Percentiles rank a stretch among this genome's conserved stretches.
phyloP scores from a whole-genome alignment of 2,329 filamentous ascomycete species.

The Myriosclerotinia scirpicola region DNA sequence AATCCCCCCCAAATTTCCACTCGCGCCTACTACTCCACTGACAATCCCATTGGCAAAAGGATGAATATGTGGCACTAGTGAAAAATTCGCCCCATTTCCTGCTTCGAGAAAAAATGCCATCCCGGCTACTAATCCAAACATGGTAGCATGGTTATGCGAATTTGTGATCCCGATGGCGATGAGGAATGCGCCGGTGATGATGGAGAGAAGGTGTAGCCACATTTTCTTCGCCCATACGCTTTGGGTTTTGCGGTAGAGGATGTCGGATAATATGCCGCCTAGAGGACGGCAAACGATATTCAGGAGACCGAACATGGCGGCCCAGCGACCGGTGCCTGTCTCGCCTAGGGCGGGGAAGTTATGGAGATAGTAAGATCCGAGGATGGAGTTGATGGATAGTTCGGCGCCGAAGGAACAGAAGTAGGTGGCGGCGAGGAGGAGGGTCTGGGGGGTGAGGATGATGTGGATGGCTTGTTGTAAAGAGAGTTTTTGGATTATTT shows the following conservation, averaged over 20 bases:
- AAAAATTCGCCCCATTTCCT: constrained; percentile 83
- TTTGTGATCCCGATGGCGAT: constrained; percentile 65
- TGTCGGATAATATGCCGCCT: constrained; percentile 58
- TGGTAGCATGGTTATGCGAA: constrained; percentile 58
- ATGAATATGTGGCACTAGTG: constrained; percentile 82
- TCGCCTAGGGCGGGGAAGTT: constrained; percentile 59
- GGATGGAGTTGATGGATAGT: constrained; percentile 60
- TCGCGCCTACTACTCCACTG: constrained; percentile 74
- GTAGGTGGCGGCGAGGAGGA: constrained; percentile 58
- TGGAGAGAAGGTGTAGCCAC: constrained; percentile 55
- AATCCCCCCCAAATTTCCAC: constrained; percentile 82
- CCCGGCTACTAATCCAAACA: constrained; percentile 75
- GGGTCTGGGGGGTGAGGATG: constrained; percentile 53
- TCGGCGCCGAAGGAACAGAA: constrained; percentile 64
- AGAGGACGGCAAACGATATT: constrained; percentile 67
- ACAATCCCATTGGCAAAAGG: constrained; percentile 74
- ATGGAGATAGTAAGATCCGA: constrained; percentile 58
- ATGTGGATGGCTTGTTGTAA: constrained; percentile 49
- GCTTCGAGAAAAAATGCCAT: constrained; percentile 82
- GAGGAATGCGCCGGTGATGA: constrained; percentile 58
- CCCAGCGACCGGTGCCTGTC: constrained; percentile 60
- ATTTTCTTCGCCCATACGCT: constrained; percentile 65
- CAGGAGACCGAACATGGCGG: constrained; percentile 73
- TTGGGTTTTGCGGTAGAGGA: constrained; percentile 39
- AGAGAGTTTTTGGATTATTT: constrained; percentile 57